phyloP scores from a whole-genome alignment of 176 grass and related monocot species.

The Phyllostachys edulis region DNA sequence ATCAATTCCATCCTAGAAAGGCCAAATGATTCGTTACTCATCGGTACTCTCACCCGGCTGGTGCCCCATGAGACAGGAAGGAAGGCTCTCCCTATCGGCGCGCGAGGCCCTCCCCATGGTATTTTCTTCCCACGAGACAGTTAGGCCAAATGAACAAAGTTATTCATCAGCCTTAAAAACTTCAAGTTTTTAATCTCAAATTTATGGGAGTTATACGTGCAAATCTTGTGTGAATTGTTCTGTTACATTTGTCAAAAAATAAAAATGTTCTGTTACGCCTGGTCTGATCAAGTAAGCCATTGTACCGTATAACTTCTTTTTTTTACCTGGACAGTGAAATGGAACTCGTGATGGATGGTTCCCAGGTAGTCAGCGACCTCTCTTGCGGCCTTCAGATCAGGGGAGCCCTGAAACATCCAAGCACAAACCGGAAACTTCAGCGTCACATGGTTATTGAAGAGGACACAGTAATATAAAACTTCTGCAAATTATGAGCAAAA shows the following conservation, averaged over 20 bases:
- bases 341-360: constrained; percentile 91
- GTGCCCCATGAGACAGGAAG: too few relatives aligned
- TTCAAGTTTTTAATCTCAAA: background rate
- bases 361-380: constrained; percentile 85
- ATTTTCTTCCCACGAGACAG: too few relatives aligned
- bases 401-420: constrained; percentile 60
- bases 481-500: background rate
- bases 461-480: background rate
- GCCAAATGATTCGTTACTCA: background rate
- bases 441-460: background rate
- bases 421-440: background rate
- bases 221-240: background rate
- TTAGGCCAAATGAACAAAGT: too few relatives aligned
- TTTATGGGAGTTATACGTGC: background rate
- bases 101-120: too few relatives aligned
- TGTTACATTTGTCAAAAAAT: background rate
- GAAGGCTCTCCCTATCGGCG: too few relatives aligned
- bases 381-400: constrained; percentile 77
- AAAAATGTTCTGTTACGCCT: background rate
- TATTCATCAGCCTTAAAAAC: background rate
- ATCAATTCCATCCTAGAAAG: constrained; percentile 82
- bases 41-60: background rate
- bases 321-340: constrained; percentile 93
- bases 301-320: too few relatives aligned
- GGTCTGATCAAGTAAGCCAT: background rate